A percentile compares a stretch with the other conserved stretches of the same genome.
These are phyloP conservation scores for Phialocephala sp. DNA, from an alignment of 2,329 filamentous ascomycete species.

Conservation along the genomic window DNA sequence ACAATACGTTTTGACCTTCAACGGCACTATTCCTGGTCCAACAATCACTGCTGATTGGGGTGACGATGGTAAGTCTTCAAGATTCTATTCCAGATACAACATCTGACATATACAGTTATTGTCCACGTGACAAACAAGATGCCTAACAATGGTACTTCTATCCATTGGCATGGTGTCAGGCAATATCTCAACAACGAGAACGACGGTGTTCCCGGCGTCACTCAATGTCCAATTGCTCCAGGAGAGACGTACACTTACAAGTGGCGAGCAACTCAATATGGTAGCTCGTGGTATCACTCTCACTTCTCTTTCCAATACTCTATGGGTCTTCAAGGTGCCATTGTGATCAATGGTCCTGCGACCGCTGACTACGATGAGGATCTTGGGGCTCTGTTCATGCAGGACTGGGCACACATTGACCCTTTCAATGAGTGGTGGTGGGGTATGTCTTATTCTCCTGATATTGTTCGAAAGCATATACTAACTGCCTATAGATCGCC, in stretches of 20 bases:
- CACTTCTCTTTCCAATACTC: constrained; percentile 40
- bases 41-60: constrained; percentile 46
- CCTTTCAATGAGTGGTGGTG: constrained; percentile 28
- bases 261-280: constrained; percentile 42
- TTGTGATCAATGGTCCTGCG: constrained; percentile 65
- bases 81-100: neutral
- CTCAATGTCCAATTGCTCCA: constrained; percentile 72
- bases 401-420: constrained; percentile 16
- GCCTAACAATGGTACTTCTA: constrained; percentile 51
- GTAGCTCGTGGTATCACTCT: constrained; percentile 42
- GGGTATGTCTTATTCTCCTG: constrained; percentile 27
- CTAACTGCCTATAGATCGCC: neutral
- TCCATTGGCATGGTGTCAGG: constrained; percentile 58
- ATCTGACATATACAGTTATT: constrained; percentile 39
- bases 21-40: constrained; percentile 46
- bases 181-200: constrained; percentile 48
- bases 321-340: constrained; percentile 63
- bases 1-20: constrained; percentile 58
- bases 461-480: too few relatives aligned
- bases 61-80: neutral
- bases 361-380: constrained; percentile 62
- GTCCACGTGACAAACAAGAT: constrained; percentile 45
- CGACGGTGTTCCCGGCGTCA: constrained; percentile 50
- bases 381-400: constrained; percentile 30
- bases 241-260: constrained; percentile 51